Conservation (phyloP, 768 basidiomycete genomes). For the Postia placenta region DNA sequence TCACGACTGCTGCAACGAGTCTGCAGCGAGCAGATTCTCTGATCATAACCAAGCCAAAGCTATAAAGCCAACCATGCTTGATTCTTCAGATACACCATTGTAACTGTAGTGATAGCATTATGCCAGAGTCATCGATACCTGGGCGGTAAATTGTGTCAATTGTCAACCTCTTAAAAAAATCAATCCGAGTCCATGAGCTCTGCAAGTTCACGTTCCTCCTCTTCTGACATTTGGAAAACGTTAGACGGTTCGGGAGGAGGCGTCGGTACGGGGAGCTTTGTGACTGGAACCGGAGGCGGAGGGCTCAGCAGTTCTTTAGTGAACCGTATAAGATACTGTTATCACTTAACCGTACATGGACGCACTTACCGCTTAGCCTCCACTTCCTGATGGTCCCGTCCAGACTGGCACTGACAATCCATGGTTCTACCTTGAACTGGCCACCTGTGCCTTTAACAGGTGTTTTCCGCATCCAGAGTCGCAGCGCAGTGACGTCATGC, state of each 20-base stretch:
- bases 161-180: not conserved
- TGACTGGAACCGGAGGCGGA: constrained; percentile 4
- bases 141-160: no score
- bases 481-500: constrained; percentile 79
- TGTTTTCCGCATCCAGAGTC: constrained; percentile 56
- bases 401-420: constrained; percentile 78
- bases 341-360: not conserved
- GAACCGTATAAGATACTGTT: not conserved
- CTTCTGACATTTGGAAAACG: constrained; percentile 58
- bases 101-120: no score
- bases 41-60: not conserved
- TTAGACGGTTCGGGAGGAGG: constrained; percentile 20
- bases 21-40: constrained; percentile 32
- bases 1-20: constrained; percentile 58
- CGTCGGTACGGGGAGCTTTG: constrained; percentile 17
- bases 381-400: constrained; percentile 88
- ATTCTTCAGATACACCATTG: not conserved
- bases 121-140: no score
- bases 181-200: constrained; percentile 48
- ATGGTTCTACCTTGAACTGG: constrained; percentile 56
- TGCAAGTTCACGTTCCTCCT: constrained; percentile 85
- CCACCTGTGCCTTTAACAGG: constrained; percentile 38
- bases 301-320: constrained; percentile 13
- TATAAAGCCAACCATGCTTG: not conserved
- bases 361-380: constrained; percentile 52